Conservation (phyloP, 805 yeast genomes). For the Priceomyces castillae region DNA sequence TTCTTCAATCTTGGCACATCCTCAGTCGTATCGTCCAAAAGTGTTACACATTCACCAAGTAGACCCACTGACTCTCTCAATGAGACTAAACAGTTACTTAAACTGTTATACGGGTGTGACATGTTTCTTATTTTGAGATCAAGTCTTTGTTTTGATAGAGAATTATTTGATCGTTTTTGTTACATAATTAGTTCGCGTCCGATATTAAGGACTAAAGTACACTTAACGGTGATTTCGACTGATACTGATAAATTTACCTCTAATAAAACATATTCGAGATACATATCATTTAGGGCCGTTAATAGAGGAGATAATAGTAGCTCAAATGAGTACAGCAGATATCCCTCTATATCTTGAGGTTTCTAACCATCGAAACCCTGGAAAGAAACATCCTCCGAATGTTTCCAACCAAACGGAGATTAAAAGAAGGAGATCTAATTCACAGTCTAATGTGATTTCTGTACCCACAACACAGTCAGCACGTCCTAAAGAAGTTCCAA, state of each 20-base stretch:
- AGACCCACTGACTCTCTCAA: slow-evolving; percentile 33
- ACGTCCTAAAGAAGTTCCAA: slow-evolving; percentile 15
- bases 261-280: not conserved
- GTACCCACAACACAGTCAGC: slow-evolving; percentile 19
- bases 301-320: not conserved
- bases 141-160: slow-evolving; percentile 3
- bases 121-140: not conserved
- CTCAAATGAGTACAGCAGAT: slow-evolving; percentile 13
- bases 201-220: not conserved
- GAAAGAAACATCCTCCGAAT: slow-evolving; percentile 2
- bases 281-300: not conserved
- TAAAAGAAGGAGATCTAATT: slow-evolving; percentile 36
- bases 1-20: slow-evolving; percentile 40
- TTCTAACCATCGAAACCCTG: slow-evolving; percentile 7
- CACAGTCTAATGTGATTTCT: slow-evolving; percentile 39
- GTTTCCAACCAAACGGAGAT: slow-evolving; percentile 6
- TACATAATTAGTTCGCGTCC: slow-evolving; percentile 1
- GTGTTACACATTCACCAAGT: slow-evolving; percentile 29
- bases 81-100: slow-evolving; percentile 17
- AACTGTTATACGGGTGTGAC: slow-evolving; percentile 12
- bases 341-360: slow-evolving; percentile 23
- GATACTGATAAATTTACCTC: too few species aligned
- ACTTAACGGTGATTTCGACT: too few species aligned
- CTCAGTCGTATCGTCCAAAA: slow-evolving; percentile 33
- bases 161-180: not conserved